phyloP scores from a whole-genome alignment of 306 rosid genomes.

The cucumber (Cucumis sativus) region DNA sequence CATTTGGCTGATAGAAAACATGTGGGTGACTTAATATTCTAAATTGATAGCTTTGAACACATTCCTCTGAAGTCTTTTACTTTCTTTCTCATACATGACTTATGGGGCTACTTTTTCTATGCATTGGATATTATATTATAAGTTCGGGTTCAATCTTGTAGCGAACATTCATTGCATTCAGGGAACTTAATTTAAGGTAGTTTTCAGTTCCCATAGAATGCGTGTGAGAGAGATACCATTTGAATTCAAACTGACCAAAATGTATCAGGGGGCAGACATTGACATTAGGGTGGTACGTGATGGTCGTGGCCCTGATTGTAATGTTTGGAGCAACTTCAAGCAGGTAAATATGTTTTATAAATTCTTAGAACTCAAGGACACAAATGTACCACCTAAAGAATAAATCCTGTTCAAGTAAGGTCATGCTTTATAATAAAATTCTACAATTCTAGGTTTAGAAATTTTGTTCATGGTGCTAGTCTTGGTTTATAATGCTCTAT shows the following conservation, averaged over 20 bases:
- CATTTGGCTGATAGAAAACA: background rate
- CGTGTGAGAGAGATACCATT: background rate
- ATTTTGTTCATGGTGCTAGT: background rate
- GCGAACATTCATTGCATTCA: background rate
- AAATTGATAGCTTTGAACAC: background rate
- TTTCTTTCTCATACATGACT: background rate
- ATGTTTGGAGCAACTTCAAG: conserved; percentile 96
- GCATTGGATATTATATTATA: background rate
- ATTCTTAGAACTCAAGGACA: background rate
- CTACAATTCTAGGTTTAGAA: background rate
- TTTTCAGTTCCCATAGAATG: background rate
- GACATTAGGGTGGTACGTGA: conserved; percentile 96
- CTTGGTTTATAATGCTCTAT: background rate
- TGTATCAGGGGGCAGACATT: conserved; percentile 90
- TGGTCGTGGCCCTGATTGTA: conserved; percentile 95
- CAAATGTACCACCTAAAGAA: too few relatives aligned
- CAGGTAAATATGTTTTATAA: conserved; percentile 43
- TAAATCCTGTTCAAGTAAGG: too few relatives aligned
- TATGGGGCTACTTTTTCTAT: conserved; percentile 28
- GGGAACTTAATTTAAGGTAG: background rate
- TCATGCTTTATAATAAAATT: too few relatives aligned
- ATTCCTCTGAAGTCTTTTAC: background rate
- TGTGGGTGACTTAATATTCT: background rate
- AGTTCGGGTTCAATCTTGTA: background rate
- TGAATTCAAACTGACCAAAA: conserved; percentile 20